Percentiles rank a stretch among this genome's conserved stretches.
Conservation (phyloP, 2,329 filamentous ascomycete genomes). For the Colletotrichum sp. region DNA sequence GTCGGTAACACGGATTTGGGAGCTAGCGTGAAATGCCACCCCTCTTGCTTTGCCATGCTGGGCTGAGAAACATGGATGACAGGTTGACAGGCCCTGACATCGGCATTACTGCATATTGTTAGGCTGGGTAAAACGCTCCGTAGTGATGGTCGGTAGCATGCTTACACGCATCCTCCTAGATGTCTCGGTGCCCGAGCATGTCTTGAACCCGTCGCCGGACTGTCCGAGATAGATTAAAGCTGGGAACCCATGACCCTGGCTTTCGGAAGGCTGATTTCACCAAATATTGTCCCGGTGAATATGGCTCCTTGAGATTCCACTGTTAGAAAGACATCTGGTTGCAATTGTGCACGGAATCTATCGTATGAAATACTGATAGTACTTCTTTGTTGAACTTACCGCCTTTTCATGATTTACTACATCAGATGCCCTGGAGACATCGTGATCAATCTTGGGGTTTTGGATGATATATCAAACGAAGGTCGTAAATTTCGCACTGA, state of each 20-base stretch:
- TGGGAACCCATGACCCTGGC: neutral
- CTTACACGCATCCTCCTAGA: neutral
- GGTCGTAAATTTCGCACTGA: neutral
- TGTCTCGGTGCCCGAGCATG: neutral
- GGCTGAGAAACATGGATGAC: neutral
- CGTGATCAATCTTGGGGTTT: neutral
- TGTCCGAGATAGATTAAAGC: neutral
- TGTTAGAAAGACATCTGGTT: neutral
- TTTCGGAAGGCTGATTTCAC: neutral
- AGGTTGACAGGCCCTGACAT: neutral
- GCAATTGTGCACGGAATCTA: neutral
- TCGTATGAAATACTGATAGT: neutral
- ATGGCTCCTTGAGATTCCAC: neutral
- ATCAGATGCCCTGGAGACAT: fast-evolving
- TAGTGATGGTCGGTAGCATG: neutral
- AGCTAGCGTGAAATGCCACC: neutral
- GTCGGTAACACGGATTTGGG: neutral
- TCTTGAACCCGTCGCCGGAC: neutral
- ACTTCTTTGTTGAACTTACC: neutral
- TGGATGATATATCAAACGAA: neutral
- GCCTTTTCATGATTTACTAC: neutral
- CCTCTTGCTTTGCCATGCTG: neutral
- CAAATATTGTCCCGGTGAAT: neutral
- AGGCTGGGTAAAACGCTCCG: neutral
- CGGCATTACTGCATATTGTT: neutral